Evolutionary conservation across 257 asterid genomes (phyloP).

Genomic region (Solanum lycopersicoides): DNA sequence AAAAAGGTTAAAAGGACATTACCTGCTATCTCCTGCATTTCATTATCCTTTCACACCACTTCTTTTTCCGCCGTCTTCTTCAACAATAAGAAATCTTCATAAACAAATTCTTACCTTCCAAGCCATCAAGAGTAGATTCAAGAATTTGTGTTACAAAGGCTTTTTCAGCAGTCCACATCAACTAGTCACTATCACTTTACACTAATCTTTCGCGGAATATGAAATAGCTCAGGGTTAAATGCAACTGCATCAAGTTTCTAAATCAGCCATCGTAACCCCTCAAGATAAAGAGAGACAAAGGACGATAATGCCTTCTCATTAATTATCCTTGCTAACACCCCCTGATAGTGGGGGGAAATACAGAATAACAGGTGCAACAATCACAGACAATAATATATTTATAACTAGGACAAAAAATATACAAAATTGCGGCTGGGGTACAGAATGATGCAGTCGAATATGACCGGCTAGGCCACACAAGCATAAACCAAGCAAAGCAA

Average conservation of each 20-base stretch:
- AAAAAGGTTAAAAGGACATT: neutral
- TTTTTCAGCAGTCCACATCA: neutral
- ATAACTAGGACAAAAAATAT: neutral
- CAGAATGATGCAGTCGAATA: neutral
- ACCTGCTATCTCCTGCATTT: neutral
- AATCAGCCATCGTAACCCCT: neutral
- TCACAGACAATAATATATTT: neutral
- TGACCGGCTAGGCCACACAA: slow-evolving; percentile 12
- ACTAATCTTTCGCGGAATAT: neutral
- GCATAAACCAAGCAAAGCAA: slow-evolving; percentile 9
- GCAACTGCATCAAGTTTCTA: neutral
- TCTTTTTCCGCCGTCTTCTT: neutral
- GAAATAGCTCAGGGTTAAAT: neutral
- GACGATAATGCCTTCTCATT: neutral
- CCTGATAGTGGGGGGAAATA: neutral
- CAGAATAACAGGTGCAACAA: neutral
- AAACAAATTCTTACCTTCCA: neutral
- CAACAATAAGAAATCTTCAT: neutral
- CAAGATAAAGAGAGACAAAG: neutral
- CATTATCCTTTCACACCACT: neutral
- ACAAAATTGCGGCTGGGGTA: neutral
- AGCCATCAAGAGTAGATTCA: neutral
- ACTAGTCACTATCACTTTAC: neutral
- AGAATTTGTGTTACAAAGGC: neutral
- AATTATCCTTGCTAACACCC: neutral